phyloP scores from a whole-genome alignment of 2,329 filamentous ascomycete species.

The Neonectria neomacrospora region DNA sequence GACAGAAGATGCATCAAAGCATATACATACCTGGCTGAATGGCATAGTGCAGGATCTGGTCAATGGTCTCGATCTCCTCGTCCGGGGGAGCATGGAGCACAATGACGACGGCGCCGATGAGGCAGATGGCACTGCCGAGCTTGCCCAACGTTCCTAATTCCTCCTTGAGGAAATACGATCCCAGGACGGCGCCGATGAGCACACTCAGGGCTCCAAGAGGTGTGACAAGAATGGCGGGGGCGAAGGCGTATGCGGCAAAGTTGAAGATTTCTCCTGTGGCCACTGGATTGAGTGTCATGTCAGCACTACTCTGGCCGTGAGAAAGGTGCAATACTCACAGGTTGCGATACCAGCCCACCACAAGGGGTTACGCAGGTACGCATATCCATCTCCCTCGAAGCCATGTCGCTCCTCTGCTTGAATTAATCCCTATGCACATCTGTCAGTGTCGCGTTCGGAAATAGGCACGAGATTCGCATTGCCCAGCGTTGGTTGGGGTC shows the following conservation, averaged over 20 bases:
- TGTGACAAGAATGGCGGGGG: constrained; percentile 97
- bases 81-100: constrained; percentile 97
- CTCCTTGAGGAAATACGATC: constrained; percentile 93
- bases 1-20: neutral
- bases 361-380: constrained; percentile 91
- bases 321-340: constrained; percentile 65
- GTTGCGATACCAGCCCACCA: constrained; percentile 98
- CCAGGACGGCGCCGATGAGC: constrained; percentile 91
- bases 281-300: constrained; percentile 65
- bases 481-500: neutral
- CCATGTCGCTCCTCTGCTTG: constrained; percentile 92
- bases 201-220: constrained; percentile 94
- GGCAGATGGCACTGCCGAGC: constrained; percentile 93
- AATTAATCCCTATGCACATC: constrained; percentile 75
- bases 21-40: constrained; percentile 80
- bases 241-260: constrained; percentile 97
- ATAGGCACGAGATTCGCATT: neutral
- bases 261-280: constrained; percentile 94
- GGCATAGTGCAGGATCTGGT: constrained; percentile 90
- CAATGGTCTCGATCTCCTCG: constrained; percentile 88
- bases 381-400: constrained; percentile 95
- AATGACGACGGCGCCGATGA: constrained; percentile 96
- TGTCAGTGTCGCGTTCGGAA: constrained; percentile 26
- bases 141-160: constrained; percentile 90
- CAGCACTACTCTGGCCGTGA: constrained; percentile 28